These are phyloP conservation scores for Cavenderia fasciculata DNA, from an alignment of 78 protist genomes.

Conservation along the genomic window DNA sequence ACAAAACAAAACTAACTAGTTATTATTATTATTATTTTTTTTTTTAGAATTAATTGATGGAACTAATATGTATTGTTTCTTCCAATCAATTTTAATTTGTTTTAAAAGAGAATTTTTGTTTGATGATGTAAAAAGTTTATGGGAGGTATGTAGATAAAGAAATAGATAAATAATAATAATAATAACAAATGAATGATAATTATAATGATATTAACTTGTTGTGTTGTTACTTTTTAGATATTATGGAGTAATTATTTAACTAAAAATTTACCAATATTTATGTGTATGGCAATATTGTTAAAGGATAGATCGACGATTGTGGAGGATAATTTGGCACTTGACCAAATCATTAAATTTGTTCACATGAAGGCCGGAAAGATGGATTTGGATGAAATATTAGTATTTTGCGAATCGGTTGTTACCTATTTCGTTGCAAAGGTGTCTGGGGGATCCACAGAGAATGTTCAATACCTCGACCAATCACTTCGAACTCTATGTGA, in stretches of 20 bases:
- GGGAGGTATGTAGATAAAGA: no score
- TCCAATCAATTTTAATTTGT: slow-evolving; percentile 71
- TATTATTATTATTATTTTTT: background rate
- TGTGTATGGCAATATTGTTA: slow-evolving; percentile 46
- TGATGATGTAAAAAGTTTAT: slow-evolving; percentile 43
- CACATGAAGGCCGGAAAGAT: slow-evolving; percentile 48
- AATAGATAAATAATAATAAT: no score
- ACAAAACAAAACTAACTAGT: background rate
- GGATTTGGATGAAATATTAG: slow-evolving; percentile 61
- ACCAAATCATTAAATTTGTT: slow-evolving; percentile 38
- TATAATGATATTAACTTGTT: background rate
- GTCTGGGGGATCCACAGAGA: no score
- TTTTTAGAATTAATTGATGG: slow-evolving; percentile 47
- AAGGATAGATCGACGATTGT: slow-evolving; percentile 45
- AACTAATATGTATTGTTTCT: slow-evolving; percentile 79
- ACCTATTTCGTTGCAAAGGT: slow-evolving; percentile 44
- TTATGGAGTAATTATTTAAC: slow-evolving; percentile 66
- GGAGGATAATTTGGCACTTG: slow-evolving; percentile 42
- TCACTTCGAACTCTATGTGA: background rate
- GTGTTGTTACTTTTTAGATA: background rate
- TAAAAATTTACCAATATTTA: slow-evolving; percentile 50
- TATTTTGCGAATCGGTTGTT: slow-evolving; percentile 34
- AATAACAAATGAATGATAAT: background rate
- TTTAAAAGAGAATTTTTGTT: slow-evolving; percentile 80
- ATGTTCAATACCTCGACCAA: background rate